Evolutionary conservation across 257 asterid species (phyloP).

Genomic region (Ilex aquifolium): DNA sequence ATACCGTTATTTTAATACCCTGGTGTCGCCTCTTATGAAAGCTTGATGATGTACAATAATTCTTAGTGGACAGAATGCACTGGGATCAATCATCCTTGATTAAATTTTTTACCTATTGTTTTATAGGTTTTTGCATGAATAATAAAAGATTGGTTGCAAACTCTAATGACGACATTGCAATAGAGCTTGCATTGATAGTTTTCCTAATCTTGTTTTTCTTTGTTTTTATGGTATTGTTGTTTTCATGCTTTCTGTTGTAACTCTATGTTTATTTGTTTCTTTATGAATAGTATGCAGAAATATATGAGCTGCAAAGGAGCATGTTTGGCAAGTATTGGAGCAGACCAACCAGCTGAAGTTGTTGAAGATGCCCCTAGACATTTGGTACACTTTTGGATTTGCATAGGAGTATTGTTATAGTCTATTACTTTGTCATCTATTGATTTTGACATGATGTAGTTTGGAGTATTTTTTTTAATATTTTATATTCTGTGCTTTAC

Average conservation of each 20-base stretch:
- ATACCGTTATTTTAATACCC: no score
- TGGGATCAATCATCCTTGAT: no score
- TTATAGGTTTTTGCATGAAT: no score
- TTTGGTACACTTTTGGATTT: conserved; percentile 40
- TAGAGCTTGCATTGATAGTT: no score
- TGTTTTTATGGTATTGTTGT: neutral
- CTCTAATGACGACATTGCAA: no score
- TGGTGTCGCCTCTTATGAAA: no score
- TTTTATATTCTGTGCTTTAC: no score
- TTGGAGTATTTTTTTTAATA: neutral
- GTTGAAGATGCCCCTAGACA: conserved; percentile 73
- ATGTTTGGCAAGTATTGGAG: conserved; percentile 70
- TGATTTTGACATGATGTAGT: neutral
- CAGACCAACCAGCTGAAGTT: conserved; percentile 96
- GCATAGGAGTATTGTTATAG: conserved; percentile 2
- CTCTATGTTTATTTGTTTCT: no score
- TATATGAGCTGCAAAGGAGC: conserved; percentile 78
- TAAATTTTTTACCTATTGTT: no score
- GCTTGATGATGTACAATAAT: no score
- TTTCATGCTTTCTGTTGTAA: neutral
- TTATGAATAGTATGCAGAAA: conserved; percentile 47
- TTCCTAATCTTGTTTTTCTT: conserved; percentile 10
- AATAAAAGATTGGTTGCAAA: no score
- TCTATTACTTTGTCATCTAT: neutral
- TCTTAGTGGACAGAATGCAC: no score